Evolutionary conservation across 306 rosid species (phyloP).

Genomic region (Argentina anserina): DNA sequence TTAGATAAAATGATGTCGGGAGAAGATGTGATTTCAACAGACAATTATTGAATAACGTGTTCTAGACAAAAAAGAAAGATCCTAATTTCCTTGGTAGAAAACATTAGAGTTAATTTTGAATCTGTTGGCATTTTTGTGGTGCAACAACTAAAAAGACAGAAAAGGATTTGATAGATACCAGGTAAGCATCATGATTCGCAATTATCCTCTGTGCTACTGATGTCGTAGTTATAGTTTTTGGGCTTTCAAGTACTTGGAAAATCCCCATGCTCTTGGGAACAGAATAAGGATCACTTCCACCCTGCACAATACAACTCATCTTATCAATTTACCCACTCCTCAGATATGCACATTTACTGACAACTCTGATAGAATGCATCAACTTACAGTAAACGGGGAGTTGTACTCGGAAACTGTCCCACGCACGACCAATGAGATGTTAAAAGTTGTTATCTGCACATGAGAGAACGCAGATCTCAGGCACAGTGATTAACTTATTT

Average conservation of each 20-base stretch:
- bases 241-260: constrained; percentile 83
- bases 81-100: background rate
- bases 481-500: background rate
- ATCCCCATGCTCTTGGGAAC: constrained; percentile 81
- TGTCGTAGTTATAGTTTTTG: constrained; percentile 68
- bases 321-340: constrained; percentile 12
- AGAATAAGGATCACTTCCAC: constrained; percentile 63
- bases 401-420: constrained; percentile 84
- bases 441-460: constrained; percentile 89
- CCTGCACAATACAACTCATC: constrained; percentile 39
- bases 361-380: constrained; percentile 2
- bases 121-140: background rate
- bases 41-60: background rate
- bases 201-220: constrained; percentile 85
- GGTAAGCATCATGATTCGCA: constrained; percentile 89
- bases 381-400: constrained; percentile 46
- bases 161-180: constrained; percentile 37
- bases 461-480: constrained; percentile 19
- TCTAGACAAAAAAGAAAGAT: background rate
- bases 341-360: background rate
- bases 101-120: background rate
- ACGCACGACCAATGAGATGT: constrained; percentile 70
- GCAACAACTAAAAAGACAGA: background rate
- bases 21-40: background rate
- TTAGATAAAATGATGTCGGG: background rate